These are phyloP conservation scores for Cladorrhinum sp. DNA, from an alignment of 2,329 filamentous ascomycete species.

Conservation along the genomic window DNA sequence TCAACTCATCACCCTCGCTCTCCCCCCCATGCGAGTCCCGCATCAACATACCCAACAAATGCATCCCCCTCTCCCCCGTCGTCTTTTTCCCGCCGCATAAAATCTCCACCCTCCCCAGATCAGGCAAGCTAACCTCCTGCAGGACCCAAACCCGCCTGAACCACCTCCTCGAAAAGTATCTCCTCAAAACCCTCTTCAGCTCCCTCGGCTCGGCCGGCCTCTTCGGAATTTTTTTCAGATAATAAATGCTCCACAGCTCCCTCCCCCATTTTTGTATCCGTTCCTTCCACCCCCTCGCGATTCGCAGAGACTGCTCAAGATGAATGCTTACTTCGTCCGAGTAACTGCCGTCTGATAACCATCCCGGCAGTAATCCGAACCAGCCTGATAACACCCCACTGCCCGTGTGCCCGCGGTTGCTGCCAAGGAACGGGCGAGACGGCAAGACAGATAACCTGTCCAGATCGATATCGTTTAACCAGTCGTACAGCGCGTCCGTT, in stretches of 20 bases:
- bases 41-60: slow-evolving; percentile 5
- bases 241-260: neutral
- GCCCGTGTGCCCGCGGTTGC: neutral
- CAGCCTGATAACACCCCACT: no score
- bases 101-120: slow-evolving; percentile 6
- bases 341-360: neutral
- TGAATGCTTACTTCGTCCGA: neutral
- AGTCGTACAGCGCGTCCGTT: slow-evolving; percentile 10
- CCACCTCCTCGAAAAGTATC: slow-evolving; percentile 8
- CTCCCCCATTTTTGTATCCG: neutral
- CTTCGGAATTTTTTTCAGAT: neutral
- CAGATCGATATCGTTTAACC: slow-evolving; percentile 7
- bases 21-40: neutral
- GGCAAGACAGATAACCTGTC: neutral
- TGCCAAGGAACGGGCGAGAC: neutral
- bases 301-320: neutral
- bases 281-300: neutral
- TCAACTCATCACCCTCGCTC: neutral
- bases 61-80: slow-evolving; percentile 2
- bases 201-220: slow-evolving; percentile 3
- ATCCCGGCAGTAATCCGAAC: no score
- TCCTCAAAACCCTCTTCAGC: neutral
- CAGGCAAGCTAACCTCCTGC: slow-evolving; percentile 13
- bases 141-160: slow-evolving; percentile 13
- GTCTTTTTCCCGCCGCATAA: slow-evolving; percentile 6